Evolutionary conservation across 768 basidiomycete genomes (phyloP), one percentile per base, ranked within the genome.

Genomic region (Mycena latifolia): DNA sequence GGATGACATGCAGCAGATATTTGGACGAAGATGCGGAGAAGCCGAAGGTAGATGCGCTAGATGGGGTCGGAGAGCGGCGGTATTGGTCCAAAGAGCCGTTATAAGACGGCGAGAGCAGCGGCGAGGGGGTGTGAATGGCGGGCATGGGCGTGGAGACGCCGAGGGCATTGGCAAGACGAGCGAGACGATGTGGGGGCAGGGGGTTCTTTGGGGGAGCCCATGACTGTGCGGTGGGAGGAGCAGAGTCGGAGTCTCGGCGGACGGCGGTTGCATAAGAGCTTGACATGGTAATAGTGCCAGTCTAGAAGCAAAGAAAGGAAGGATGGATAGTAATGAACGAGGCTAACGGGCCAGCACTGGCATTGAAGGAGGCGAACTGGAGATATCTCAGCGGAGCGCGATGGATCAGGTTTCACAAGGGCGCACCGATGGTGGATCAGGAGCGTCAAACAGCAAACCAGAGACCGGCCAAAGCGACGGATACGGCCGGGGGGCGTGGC

Each of bases 151-250:
- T 89, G 4, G 91, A 83, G 39, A 95, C 88, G 50, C 94, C 94
- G 47, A 95, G 88, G 4, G 94, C 93, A 73, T 95, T 95, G 18
- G 93, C 94, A 25, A 95, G 82, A 70, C 91, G 92, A 37, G 92
- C 94, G 12, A 95, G 87, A 15, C 92, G 84, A 70, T 92, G 85
- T 6, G 94, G 93, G 4, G 92, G 77, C 10, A 95, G 80, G 5
- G 93, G 94, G 25, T 90, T 76, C 72, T 87, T 90, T 63, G 92
- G 92, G 8, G 86, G 87, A 5, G 80, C 81, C 91, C 92, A 91
- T 75, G 81, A 69, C 58, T 78, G 81, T 2, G 78, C 64, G 27
- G 77, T 72, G 55, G 75, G 66, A 47, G 77, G 73, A 24, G 71
- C 61, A 12, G 68, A 53, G 60, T 35, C 57, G 72, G 66, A 7